phyloP scores from a whole-genome alignment of 2,329 filamentous ascomycete species.

The Nemania abortiva region DNA sequence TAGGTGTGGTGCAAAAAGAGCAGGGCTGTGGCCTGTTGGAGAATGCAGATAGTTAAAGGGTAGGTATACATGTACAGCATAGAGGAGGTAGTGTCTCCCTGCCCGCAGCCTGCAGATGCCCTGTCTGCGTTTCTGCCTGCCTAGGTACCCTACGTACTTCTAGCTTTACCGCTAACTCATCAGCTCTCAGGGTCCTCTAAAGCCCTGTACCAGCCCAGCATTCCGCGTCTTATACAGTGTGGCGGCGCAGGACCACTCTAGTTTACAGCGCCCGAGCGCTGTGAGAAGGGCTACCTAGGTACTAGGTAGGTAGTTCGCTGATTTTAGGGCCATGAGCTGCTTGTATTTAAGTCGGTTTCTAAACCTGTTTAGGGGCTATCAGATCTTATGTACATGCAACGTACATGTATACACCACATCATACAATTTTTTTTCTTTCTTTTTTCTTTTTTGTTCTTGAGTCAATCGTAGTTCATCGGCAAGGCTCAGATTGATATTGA shows the following conservation, averaged over 20 bases:
- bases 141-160: slow-evolving; percentile 12
- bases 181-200: slow-evolving; percentile 34
- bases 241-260: slow-evolving; percentile 25
- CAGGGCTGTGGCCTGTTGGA: slow-evolving; percentile 33
- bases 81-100: not conserved
- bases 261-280: slow-evolving; percentile 4
- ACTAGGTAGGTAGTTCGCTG: not conserved
- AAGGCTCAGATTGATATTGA: not conserved
- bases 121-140: slow-evolving; percentile 19
- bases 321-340: not conserved
- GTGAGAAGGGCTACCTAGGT: not conserved
- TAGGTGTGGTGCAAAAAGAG: slow-evolving; percentile 28
- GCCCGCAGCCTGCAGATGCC: slow-evolving; percentile 24
- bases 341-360: not conserved
- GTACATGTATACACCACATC: not conserved
- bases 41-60: slow-evolving; percentile 31
- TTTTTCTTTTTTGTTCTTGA: not conserved
- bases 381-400: not conserved
- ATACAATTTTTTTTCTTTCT: not conserved
- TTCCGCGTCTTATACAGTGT: slow-evolving; percentile 25
- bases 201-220: slow-evolving; percentile 20
- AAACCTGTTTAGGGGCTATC: slow-evolving; percentile 1
- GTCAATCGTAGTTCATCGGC: not conserved
- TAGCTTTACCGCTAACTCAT: slow-evolving; percentile 19
- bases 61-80: not conserved